Base-by-base conservation (phyloP, 2,329 filamentous ascomycete species). In the Elsinoe arachidis region DNA sequence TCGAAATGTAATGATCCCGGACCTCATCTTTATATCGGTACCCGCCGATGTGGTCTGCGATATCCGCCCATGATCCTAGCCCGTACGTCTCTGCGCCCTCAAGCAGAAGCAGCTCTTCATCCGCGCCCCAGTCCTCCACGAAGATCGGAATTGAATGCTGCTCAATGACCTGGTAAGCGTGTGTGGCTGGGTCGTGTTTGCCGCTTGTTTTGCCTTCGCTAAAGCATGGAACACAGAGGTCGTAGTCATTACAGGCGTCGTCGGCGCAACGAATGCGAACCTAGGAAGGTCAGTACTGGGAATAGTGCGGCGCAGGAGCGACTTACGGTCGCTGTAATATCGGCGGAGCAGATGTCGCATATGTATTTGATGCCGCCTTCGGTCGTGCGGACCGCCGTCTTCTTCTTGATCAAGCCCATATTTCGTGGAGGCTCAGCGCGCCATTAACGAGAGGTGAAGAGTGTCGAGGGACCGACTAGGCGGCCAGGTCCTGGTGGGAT, bases 91-190 rank as follows among this genome's bases (percentile, higher is more conserved):
- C 93, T 10, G 90, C 90, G 19, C 93, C 93, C 74, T 99, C 93
- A 0, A 99, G 74, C 55, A 99, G 76, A 4, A 97, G 76, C n/a
- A 97, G 74, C 72, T 99, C 93, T 70, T 99, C 93, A 69, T 99
- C 93, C 21, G 93, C 93, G 55, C 93, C 93, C 93, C 93, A 99
- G 68, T 96, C 91, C 58, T 83, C 81, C 63, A 91, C 86, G 67
- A 95, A 99, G 59, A 99, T 97, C 1, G 93, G 93, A 52, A 99
- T 95, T 0, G 92, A 96, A 69, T 99, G 96, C 67, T 97, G 93
- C 71, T 99, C 93, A 63, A 99, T 96, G 34, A 99, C 93, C 61
- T 89, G 87, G 71, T 86, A 99, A 12, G 89, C 79, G 73, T 99
- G 93, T 11, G 87, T 88, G 4, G 84, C 80, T 6, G 93, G 92